Evolutionary conservation across 495 filamentous ascomycete genomes (phyloP), one percentile per base, ranked within the genome.

Genomic region (Astrocystis sublimbata): DNA sequence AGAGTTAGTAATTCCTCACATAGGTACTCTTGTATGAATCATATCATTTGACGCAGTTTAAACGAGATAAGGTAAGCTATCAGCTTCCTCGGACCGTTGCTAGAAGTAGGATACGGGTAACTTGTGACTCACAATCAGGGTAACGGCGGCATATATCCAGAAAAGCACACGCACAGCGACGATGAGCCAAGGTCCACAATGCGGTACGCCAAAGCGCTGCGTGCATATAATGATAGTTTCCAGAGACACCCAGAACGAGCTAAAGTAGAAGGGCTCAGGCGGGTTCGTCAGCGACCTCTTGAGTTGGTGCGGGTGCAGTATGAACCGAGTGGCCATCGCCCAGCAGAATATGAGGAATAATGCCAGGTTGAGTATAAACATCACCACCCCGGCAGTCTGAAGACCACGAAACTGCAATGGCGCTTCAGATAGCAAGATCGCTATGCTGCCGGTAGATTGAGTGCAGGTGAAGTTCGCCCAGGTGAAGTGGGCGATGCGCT

Each of bases 401-500:
- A 85, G 68, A 26, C 82, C 82, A 12, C 63, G 55, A 72, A 86
- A 86, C 8, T 67, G 60, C 63, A 79, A 75, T 12, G 83, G 83
- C 23, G 79, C 77, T 50, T 70, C 73, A 28, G 70, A 75, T 24
- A 87, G 74, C 17, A 85, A 71, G 24, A 85, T 74, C 15, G 85
- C 82, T 5, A 86, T 63, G 8, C 80, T 82, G 31, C 84, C 84
- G 2, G 79, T 83, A 45, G 81, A 81, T 82, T 85, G 86, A n/a
- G 69, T 71, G 41, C 61, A 62, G 15, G 69, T 56, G 65, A 82
- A 87, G 78, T 82, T 85, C 30, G 81, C 81, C 81, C 82, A 85
- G 12, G 83, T 86, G 65, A 85, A 84, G 65, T 85, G 82, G 38
- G 75, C 76, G 8, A 85, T 66, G 3, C 83, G 75, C 30, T 81